Percentiles rank a stretch among this genome's conserved stretches.
Evolutionary conservation across 352 stramenopile genomes (phyloP).

Genomic region (Pythium coloratum): DNA sequence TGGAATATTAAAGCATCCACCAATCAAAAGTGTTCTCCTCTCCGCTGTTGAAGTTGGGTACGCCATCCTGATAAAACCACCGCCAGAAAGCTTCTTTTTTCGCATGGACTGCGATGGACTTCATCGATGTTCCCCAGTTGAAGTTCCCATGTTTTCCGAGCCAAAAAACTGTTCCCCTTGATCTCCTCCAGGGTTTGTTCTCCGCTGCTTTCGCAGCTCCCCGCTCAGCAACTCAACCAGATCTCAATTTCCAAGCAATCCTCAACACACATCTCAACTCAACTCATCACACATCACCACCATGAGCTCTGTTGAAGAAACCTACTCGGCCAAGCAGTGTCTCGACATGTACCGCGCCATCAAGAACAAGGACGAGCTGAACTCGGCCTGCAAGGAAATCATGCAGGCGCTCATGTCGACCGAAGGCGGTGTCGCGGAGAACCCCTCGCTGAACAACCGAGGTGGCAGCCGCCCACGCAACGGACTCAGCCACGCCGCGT

Average conservation of each 20-base stretch:
- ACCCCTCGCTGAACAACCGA: constrained; percentile 62
- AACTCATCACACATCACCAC: constrained; percentile 8
- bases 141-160: constrained; percentile 10
- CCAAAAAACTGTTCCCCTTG: constrained; percentile 6
- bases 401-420: constrained; percentile 68
- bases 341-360: constrained; percentile 68
- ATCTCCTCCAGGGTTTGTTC: background rate
- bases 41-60: constrained; percentile 24
- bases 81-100: constrained; percentile 2
- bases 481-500: constrained; percentile 68
- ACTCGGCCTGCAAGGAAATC: constrained; percentile 68
- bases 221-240: background rate
- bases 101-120: constrained; percentile 2
- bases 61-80: constrained; percentile 14
- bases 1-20: constrained; percentile 19
- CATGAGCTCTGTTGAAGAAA: constrained; percentile 20
- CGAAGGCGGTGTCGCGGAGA: constrained; percentile 68
- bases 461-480: constrained; percentile 59
- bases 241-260: background rate
- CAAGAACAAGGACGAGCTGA: constrained; percentile 85
- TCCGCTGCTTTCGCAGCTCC: background rate
- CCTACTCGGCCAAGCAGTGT: constrained; percentile 44
- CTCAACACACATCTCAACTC: background rate
- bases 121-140: constrained; percentile 11
- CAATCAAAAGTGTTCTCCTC: constrained; percentile 15